phyloP scores from a whole-genome alignment of 345 rosid genomes.

The Pseudoturritis turrita region DNA sequence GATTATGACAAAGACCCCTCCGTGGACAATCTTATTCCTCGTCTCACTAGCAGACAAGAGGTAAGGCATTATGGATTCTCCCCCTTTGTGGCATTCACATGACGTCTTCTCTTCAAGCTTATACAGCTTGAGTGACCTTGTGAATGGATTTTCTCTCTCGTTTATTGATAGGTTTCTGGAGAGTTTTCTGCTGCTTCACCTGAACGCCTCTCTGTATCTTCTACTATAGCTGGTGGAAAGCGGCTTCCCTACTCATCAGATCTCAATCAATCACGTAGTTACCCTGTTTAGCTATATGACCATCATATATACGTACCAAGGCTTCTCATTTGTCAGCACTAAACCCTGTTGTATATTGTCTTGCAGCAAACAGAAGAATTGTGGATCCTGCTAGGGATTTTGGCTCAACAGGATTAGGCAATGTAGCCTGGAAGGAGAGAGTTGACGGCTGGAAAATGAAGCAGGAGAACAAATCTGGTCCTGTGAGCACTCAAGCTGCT shows the following conservation, averaged over 20 bases:
- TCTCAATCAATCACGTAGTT: constrained; percentile 57
- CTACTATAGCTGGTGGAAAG: constrained; percentile 68
- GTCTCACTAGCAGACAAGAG: constrained; percentile 82
- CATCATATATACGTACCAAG: background rate
- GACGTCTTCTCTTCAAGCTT: too few relatives aligned
- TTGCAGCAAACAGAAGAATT: constrained; percentile 65
- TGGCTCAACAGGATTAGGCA: constrained; percentile 39
- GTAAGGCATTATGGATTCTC: constrained; percentile 26
- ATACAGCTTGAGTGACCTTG: background rate
- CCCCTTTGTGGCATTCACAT: background rate
- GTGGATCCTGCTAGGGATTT: constrained; percentile 44
- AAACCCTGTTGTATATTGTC: background rate
- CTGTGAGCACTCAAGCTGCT: constrained; percentile 74
- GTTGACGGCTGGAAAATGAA: constrained; percentile 98
- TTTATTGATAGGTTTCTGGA: constrained; percentile 66
- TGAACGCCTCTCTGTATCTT: constrained; percentile 80
- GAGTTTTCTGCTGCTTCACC: constrained; percentile 98
- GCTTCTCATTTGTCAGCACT: background rate
- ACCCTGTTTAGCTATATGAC: constrained; percentile 9
- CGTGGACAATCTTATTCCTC: constrained; percentile 71
- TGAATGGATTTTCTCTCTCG: background rate
- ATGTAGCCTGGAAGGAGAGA: constrained; percentile 90
- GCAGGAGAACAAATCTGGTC: constrained; percentile 84
- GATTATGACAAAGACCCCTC: constrained; percentile 82
- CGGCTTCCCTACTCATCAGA: constrained; percentile 50